These are phyloP conservation scores for Pleurozium schreberi DNA, from an alignment of 225 moss, liverwort and hornwort species.

Conservation along the genomic window DNA sequence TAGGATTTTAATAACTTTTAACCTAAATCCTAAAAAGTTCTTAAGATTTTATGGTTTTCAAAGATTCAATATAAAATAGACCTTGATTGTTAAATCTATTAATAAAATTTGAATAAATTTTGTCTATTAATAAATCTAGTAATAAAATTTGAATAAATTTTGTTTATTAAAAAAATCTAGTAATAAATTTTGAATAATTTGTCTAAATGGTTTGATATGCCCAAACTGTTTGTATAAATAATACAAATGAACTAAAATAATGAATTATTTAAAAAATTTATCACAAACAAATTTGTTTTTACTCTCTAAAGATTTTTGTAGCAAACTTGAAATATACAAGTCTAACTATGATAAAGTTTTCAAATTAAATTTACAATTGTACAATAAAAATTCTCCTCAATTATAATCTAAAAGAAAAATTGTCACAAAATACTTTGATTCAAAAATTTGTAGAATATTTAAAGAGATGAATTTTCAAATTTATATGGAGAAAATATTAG, in stretches of 20 bases:
- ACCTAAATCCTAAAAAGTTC: accelerated
- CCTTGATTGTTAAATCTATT: background rate
- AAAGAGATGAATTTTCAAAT: background rate
- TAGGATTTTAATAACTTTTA: background rate
- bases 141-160: no score
- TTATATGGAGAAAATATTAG: background rate
- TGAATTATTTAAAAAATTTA: background rate
- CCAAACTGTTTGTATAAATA: no score
- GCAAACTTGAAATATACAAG: background rate
- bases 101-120: background rate
- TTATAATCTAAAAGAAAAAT: background rate
- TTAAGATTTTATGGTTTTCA: background rate
- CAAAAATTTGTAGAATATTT: background rate
- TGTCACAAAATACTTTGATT: background rate
- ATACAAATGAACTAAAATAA: no score
- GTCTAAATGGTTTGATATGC: accelerated
- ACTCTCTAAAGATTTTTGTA: background rate
- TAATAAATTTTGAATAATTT: no score
- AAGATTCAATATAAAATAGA: background rate
- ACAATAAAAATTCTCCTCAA: accelerated
- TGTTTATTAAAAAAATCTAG: no score
- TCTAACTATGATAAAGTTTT: background rate
- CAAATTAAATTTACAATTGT: background rate
- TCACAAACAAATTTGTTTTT: accelerated
- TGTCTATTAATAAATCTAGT: background rate